Evolutionary conservation across 768 basidiomycete genomes (phyloP).

Genomic region (Tephrocybe sp.): DNA sequence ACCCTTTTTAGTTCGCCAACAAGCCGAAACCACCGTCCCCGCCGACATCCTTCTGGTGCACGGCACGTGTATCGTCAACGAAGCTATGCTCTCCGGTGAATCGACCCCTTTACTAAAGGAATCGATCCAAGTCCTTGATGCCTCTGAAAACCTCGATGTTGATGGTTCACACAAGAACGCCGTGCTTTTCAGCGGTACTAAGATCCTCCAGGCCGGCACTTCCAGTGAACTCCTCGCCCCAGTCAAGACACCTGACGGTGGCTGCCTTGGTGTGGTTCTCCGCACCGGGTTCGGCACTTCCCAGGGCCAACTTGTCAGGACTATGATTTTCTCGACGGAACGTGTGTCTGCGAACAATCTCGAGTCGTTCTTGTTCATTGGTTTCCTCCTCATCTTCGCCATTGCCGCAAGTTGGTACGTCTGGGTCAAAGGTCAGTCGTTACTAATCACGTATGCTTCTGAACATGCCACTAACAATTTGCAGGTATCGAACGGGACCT

Average conservation of each 20-base stretch:
- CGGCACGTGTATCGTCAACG: conserved; percentile 96
- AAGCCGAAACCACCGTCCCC: conserved; percentile 84
- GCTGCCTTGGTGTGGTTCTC: conserved; percentile 89
- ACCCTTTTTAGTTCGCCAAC: conserved; percentile 51
- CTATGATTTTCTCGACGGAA: conserved; percentile 99
- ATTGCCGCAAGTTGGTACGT: conserved; percentile 98
- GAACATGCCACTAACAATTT: too few relatives aligned
- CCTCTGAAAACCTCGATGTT: conserved; percentile 74
- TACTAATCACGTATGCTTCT: too few relatives aligned
- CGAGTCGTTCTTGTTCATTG: conserved; percentile 97
- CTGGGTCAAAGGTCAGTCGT: conserved; percentile 81
- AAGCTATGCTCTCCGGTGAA: conserved; percentile 98
- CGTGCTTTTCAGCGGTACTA: conserved; percentile 95
- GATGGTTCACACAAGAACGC: conserved; percentile 86
- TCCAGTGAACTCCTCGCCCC: conserved; percentile 42
- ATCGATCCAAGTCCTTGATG: conserved; percentile 83
- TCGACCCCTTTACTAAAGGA: conserved; percentile 97
- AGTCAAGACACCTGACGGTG: conserved; percentile 82
- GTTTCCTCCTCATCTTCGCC: conserved; percentile 95
- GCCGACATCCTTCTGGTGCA: conserved; percentile 92
- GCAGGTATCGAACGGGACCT: conserved; percentile 87
- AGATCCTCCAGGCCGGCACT: conserved; percentile 81
- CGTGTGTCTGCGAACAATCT: conserved; percentile 94
- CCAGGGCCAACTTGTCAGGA: conserved; percentile 95
- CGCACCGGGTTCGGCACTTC: conserved; percentile 97